These are phyloP conservation scores for Neurospora tetrasperma DNA, from an alignment of 495 filamentous ascomycete species.

Conservation along the genomic window DNA sequence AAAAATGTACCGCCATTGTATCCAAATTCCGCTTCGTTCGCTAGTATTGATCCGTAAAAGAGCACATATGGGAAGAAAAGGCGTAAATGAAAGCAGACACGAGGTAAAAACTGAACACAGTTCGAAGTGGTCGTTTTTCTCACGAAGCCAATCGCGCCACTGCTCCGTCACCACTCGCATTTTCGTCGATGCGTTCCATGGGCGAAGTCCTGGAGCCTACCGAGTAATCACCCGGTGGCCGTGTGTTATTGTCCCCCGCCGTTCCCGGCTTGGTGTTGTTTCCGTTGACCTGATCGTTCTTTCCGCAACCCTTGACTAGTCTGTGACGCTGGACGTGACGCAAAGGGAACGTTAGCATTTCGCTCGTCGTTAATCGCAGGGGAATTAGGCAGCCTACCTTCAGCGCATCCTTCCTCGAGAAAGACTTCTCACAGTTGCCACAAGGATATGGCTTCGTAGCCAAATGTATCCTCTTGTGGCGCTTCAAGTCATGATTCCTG, in stretches of 20 bases:
- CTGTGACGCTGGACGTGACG: slow-evolving; percentile 61
- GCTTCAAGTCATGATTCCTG: slow-evolving; percentile 91
- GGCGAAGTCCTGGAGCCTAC: neutral
- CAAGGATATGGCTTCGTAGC: slow-evolving; percentile 95
- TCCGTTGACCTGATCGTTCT: slow-evolving; percentile 10
- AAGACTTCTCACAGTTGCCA: slow-evolving; percentile 87
- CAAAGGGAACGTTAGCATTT: slow-evolving; percentile 5
- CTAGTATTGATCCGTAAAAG: neutral
- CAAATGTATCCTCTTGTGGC: slow-evolving; percentile 90
- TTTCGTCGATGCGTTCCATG: neutral
- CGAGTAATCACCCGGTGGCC: neutral
- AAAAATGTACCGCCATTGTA: neutral
- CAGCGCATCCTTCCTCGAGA: slow-evolving; percentile 90
- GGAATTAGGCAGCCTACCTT: slow-evolving; percentile 51
- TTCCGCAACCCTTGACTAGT: slow-evolving; percentile 88
- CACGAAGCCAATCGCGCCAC: neutral
- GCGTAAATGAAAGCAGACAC: neutral
- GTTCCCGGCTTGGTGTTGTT: neutral
- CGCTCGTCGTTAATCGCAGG: neutral
- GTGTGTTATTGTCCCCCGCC: neutral
- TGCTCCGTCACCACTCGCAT: neutral
- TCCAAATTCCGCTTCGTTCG: neutral
- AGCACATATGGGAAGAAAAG: neutral
- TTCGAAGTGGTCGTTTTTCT: neutral
- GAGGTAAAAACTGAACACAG: neutral